A percentile compares a stretch with the other conserved stretches of the same genome.
Evolutionary conservation across 2,329 filamentous ascomycete genomes (phyloP).

Genomic region (Colletotrichum tamarilloi): DNA sequence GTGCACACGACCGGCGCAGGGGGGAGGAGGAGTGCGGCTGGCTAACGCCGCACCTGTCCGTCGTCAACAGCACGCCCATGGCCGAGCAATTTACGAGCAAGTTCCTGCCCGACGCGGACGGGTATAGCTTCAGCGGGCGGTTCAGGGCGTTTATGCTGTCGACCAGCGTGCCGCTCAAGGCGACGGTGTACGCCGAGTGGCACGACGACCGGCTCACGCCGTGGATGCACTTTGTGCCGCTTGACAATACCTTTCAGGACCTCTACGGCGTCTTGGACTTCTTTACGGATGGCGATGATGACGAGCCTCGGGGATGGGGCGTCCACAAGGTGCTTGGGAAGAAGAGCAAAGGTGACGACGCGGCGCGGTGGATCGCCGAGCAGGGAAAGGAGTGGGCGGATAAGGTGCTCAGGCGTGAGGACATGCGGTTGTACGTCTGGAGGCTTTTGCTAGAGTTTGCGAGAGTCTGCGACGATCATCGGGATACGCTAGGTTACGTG

Average conservation of each 20-base stretch:
- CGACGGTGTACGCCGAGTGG: slow-evolving; percentile 80
- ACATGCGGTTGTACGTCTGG: slow-evolving; percentile 75
- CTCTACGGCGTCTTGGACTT: slow-evolving; percentile 74
- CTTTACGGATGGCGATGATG: slow-evolving; percentile 63
- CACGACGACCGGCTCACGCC: slow-evolving; percentile 76
- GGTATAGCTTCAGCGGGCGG: slow-evolving; percentile 70
- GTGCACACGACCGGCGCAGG: slow-evolving; percentile 29
- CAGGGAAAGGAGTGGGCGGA: slow-evolving; percentile 71
- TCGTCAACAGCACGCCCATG: slow-evolving; percentile 51
- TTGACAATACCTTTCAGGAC: slow-evolving; percentile 76
- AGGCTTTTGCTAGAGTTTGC: slow-evolving; percentile 70
- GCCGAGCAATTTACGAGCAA: slow-evolving; percentile 67
- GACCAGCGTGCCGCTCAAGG: slow-evolving; percentile 75
- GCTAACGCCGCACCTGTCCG: slow-evolving; percentile 48
- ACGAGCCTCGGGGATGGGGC: slow-evolving; percentile 22
- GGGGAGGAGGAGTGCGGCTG: slow-evolving; percentile 49
- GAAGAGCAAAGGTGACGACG: slow-evolving; percentile 56
- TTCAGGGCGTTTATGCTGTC: slow-evolving; percentile 72
- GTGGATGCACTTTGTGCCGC: slow-evolving; percentile 79
- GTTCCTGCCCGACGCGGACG: slow-evolving; percentile 77
- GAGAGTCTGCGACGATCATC: slow-evolving; percentile 58
- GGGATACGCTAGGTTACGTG: slow-evolving; percentile 56
- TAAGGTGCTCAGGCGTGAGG: slow-evolving; percentile 69
- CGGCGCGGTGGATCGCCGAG: slow-evolving; percentile 70
- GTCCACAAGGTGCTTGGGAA: slow-evolving; percentile 27